Base-by-base conservation (phyloP, 441 rosid genomes). In the Pelargonium australe region DNA sequence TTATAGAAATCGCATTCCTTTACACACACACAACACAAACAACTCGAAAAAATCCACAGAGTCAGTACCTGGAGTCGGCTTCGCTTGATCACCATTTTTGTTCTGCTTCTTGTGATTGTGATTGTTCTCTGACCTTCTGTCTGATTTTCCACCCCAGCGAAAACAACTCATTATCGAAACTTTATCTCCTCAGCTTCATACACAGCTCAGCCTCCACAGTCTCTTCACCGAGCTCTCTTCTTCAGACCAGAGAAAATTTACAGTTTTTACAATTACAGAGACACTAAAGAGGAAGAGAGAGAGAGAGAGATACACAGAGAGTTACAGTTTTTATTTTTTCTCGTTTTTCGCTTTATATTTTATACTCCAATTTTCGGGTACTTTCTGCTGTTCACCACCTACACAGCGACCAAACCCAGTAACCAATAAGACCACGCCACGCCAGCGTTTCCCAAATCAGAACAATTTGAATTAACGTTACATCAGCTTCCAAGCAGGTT, bases 131-230 rank as follows among this genome's bases (percentile, higher is more conserved):
- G 84, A 77, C 76, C 80, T 80, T 70, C 75, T 81, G 70, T 66
- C 81, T 13, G 85, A 73, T 72, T 74, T 74, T 57, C 81, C 77
- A 72, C 68, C 8, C 65, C 81, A 87, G 51, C 86, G 66, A 73
- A 86, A 86, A 81, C 89, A 88, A 63, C 87, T 87, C 96, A 90
- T 89, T 64, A 64, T 76, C 45, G 47, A 14, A 41, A 17, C 63
- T 51, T 44, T 67, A 20, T 31, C 60, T 68, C 62, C 64, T 45
- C 4, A 45, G 51, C 51, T 45, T 45, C 51, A 45, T 2, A 7
- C 51, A 2, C 51, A 45, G 10, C 51, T 7, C 2, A 9, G 2
- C 51, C 51, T 45, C 51, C n/a, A n/a, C n/a, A n/a, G n/a, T n/a
- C n/a, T n/a, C n/a, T n/a, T 0, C 0, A 45, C 10, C 51, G 11